Evolutionary conservation across 106 monocot genomes (phyloP).

Genomic region (Dendrobium chrysotoxum): DNA sequence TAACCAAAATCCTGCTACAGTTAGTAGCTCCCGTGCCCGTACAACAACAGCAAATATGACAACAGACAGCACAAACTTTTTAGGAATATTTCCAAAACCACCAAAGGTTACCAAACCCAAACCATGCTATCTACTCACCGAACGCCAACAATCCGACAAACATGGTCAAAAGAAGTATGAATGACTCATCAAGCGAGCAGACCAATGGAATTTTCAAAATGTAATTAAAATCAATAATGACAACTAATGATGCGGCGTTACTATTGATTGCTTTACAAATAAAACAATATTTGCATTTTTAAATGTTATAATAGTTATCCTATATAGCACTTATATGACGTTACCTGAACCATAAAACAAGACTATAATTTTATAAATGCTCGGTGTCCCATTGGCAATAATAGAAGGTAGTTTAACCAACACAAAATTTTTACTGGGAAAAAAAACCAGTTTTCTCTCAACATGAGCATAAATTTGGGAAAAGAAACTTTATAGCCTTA

Average conservation of each 20-base stretch:
- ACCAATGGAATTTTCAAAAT: background rate
- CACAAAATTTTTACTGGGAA: background rate
- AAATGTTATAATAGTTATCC: background rate
- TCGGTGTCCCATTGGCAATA: background rate
- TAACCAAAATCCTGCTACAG: too few relatives aligned
- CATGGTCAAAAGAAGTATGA: too few relatives aligned
- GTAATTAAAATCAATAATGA: background rate
- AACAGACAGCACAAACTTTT: too few relatives aligned
- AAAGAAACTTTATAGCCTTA: conserved; percentile 35
- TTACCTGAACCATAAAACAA: background rate
- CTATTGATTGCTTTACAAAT: background rate
- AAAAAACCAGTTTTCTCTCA: background rate
- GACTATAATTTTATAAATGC: background rate
- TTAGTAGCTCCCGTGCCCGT: too few relatives aligned
- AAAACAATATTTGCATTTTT: background rate
- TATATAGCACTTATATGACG: background rate
- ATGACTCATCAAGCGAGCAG: too few relatives aligned
- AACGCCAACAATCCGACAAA: too few relatives aligned
- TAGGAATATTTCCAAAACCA: too few relatives aligned
- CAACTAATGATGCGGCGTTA: background rate
- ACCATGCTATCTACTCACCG: too few relatives aligned
- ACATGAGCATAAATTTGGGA: background rate
- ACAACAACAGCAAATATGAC: too few relatives aligned
- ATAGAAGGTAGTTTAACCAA: background rate
- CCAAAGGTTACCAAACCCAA: too few relatives aligned